phyloP scores from a whole-genome alignment of 2,329 filamentous ascomycete species.

The Arthrobotrys sinensis region DNA sequence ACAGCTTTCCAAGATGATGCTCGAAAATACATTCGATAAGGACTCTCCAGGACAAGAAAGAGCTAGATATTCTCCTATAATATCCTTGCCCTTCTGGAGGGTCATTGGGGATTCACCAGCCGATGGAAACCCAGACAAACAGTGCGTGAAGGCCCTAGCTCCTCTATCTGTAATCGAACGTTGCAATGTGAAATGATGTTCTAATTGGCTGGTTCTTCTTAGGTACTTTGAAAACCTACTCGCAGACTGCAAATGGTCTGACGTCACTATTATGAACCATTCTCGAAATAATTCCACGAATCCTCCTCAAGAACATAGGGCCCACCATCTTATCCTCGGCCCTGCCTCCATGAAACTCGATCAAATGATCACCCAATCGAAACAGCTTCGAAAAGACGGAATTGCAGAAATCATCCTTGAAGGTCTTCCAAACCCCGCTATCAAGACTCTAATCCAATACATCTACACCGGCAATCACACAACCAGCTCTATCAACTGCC shows the following conservation, averaged over 20 bases:
- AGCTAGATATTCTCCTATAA: background rate
- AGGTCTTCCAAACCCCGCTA: background rate
- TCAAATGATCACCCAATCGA: constrained; percentile 8
- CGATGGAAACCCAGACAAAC: constrained; percentile 11
- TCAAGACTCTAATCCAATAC: constrained; percentile 8
- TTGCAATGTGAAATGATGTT: background rate
- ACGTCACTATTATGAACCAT: constrained; percentile 6
- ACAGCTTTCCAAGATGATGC: background rate
- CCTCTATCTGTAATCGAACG: background rate
- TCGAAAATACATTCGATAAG: background rate
- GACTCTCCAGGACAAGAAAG: too few relatives aligned
- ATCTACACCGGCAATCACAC: constrained; percentile 28
- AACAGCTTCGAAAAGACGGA: background rate
- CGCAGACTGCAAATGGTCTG: constrained; percentile 1
- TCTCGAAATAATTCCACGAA: background rate
- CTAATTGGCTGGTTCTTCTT: background rate
- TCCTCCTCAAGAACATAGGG: constrained; percentile 5
- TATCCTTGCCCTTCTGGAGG: constrained; percentile 17
- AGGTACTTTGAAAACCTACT: constrained; percentile 26
- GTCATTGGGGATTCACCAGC: background rate
- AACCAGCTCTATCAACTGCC: constrained; percentile 28
- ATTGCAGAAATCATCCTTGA: constrained; percentile 5
- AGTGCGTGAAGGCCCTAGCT: background rate
- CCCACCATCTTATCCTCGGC: constrained; percentile 20
- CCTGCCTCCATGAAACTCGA: constrained; percentile 16